Evolutionary conservation across 2,329 filamentous ascomycete species (phyloP).

Genomic region (Fusarium compactum): DNA sequence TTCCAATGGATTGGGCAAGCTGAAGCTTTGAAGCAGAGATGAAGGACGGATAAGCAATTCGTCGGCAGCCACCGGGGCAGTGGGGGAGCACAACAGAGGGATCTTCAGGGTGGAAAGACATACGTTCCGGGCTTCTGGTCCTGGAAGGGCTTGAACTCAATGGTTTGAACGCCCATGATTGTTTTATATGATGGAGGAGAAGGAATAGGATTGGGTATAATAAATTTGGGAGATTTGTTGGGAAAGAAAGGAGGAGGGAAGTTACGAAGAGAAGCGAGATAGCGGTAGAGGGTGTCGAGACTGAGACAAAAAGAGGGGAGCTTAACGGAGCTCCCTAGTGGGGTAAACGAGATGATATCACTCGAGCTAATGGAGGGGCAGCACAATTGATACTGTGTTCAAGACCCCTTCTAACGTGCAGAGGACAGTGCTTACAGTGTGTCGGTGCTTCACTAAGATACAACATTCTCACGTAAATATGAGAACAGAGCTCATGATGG

Average conservation of each 20-base stretch:
- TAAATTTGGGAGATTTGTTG: conserved; percentile 26
- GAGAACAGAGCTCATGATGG: conserved; percentile 24
- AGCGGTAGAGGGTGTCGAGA: conserved; percentile 22
- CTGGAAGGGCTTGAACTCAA: conserved; percentile 85
- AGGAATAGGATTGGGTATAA: conserved; percentile 4
- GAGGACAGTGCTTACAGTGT: conserved; percentile 29
- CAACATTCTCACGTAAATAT: conserved; percentile 17
- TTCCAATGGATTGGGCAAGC: neutral
- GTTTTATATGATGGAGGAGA: conserved; percentile 9
- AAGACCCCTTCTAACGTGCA: accelerated
- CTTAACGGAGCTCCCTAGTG: conserved; percentile 48
- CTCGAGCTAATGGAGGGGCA: conserved; percentile 47
- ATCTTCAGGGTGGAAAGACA: conserved; percentile 58
- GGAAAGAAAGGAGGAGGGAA: conserved; percentile 18
- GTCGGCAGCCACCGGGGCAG: conserved; percentile 10
- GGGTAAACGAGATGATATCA: conserved; percentile 47
- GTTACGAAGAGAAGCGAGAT: conserved; percentile 21
- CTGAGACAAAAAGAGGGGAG: conserved; percentile 45
- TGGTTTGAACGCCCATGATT: conserved; percentile 79
- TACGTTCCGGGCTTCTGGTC: conserved; percentile 99
- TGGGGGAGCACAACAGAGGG: conserved; percentile 24
- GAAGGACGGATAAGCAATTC: neutral
- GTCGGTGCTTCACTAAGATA: conserved; percentile 13
- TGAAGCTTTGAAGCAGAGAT: neutral
- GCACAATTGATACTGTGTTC: conserved; percentile 42